These are phyloP conservation scores for Chloranthus sessilifolius DNA, from an alignment of 164 flowering plant genomes.

Conservation along the genomic window DNA sequence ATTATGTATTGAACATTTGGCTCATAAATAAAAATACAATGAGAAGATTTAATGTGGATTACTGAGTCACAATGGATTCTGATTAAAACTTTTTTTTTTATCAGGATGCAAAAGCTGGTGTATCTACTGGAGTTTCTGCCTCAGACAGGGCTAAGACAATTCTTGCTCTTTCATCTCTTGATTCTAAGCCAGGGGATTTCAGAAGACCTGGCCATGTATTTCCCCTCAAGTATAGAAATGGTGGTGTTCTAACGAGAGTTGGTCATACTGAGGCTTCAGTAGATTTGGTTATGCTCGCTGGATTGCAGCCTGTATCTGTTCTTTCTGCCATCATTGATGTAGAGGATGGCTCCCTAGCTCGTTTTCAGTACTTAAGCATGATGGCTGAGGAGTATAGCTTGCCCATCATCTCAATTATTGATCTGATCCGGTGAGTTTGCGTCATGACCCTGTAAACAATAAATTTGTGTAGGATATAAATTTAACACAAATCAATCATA, in stretches of 20 bases:
- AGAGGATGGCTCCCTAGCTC: conserved; percentile 74
- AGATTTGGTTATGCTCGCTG: conserved; percentile 68
- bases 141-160: conserved; percentile 77
- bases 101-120: conserved; percentile 73
- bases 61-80: background rate
- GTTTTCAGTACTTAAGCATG: conserved; percentile 46
- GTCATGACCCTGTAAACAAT: background rate
- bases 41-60: background rate
- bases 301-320: conserved; percentile 62
- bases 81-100: background rate
- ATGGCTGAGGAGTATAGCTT: conserved; percentile 52
- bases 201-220: conserved; percentile 94
- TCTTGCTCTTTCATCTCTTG: conserved; percentile 59
- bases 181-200: conserved; percentile 70
- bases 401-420: conserved; percentile 68
- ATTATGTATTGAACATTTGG: no score
- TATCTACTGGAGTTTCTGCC: conserved; percentile 90
- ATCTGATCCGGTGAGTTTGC: conserved; percentile 61
- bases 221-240: conserved; percentile 79
- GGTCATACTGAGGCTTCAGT: conserved; percentile 97
- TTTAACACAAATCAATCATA: no score
- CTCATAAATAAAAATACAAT: background rate
- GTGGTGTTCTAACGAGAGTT: conserved; percentile 79
- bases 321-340: conserved; percentile 63
- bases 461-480: no score